phyloP scores from a whole-genome alignment of 2,329 filamentous ascomycete species.

The Zalaria sp. region DNA sequence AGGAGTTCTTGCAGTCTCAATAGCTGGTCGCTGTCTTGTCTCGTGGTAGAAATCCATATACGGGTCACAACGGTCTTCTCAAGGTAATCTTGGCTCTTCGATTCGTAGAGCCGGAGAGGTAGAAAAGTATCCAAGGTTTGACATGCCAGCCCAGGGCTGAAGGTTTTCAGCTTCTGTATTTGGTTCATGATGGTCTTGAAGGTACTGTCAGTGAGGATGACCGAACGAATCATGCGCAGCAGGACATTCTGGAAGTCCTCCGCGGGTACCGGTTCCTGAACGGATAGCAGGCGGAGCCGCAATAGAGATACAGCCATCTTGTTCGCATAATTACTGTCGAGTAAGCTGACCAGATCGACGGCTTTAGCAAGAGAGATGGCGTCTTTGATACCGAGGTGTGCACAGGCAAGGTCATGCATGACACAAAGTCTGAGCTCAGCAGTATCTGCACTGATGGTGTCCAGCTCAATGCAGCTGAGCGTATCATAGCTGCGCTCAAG shows the following conservation, averaged over 20 bases:
- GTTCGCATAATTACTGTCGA: conserved; percentile 51
- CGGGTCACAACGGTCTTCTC: conserved; percentile 56
- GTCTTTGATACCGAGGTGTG: conserved; percentile 22
- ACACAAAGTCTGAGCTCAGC: conserved; percentile 52
- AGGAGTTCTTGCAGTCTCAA: conserved; percentile 28
- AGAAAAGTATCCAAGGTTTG: conserved; percentile 51
- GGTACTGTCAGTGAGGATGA: conserved; percentile 46
- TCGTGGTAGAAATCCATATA: conserved; percentile 48
- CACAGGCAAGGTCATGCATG: conserved; percentile 35
- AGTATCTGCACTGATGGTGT: conserved; percentile 43
- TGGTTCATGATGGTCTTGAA: conserved; percentile 54
- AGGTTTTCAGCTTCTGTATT: conserved; percentile 46
- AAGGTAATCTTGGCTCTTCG: conserved; percentile 43
- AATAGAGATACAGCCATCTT: conserved; percentile 53
- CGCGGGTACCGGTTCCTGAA: conserved; percentile 19
- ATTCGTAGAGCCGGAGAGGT: conserved; percentile 36
- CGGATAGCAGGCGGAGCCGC: conserved; percentile 51
- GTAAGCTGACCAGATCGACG: conserved; percentile 39
- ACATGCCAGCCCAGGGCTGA: conserved; percentile 23
- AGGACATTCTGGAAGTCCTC: conserved; percentile 37
- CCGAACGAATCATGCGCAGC: conserved; percentile 43
- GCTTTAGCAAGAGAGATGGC: conserved; percentile 37
- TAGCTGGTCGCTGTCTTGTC: conserved; percentile 22
- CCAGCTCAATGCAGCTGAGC: conserved; percentile 41
- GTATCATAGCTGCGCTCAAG: conserved; percentile 51